phyloP scores from a whole-genome alignment of 257 asterid species.

The Craterostigma plantagineum region DNA sequence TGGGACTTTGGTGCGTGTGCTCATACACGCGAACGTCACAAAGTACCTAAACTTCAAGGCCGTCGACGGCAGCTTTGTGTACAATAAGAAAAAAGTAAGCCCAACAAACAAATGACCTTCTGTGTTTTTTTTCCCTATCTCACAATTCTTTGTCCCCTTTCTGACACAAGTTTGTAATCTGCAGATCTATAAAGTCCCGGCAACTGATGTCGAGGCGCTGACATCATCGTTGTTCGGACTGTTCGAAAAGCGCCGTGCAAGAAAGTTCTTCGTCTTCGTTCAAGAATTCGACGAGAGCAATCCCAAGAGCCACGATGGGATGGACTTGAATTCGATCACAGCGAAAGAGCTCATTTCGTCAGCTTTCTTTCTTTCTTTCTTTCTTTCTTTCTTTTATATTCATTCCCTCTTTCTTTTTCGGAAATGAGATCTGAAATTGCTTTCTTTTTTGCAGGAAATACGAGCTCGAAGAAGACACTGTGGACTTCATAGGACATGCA shows the following conservation, averaged over 20 bases:
- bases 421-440: no score
- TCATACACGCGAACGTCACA: constrained; percentile 83
- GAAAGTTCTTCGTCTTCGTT: constrained; percentile 83
- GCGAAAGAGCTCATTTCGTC: constrained; percentile 68
- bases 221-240: constrained; percentile 91
- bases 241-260: constrained; percentile 85
- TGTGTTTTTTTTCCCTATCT: no score
- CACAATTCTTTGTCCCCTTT: no score
- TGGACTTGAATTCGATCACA: constrained; percentile 57
- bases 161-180: constrained; percentile 2
- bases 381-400: no score
- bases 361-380: constrained; percentile 16
- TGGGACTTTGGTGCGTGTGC: constrained; percentile 86
- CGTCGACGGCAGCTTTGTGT: constrained; percentile 94
- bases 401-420: no score
- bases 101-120: background rate
- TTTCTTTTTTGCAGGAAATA: constrained; percentile 94
- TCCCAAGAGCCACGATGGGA: constrained; percentile 75
- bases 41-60: constrained; percentile 98
- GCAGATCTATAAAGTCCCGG: constrained; percentile 96
- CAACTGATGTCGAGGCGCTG: constrained; percentile 95
- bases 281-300: constrained; percentile 77
- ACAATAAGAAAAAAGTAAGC: constrained; percentile 81
- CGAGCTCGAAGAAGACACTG: constrained; percentile 84
- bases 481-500: constrained; percentile 90